Evolutionary conservation across 2,329 filamentous ascomycete genomes (phyloP), one percentile per base, ranked within the genome.

Genomic region (Westerdykella aurantiaca): DNA sequence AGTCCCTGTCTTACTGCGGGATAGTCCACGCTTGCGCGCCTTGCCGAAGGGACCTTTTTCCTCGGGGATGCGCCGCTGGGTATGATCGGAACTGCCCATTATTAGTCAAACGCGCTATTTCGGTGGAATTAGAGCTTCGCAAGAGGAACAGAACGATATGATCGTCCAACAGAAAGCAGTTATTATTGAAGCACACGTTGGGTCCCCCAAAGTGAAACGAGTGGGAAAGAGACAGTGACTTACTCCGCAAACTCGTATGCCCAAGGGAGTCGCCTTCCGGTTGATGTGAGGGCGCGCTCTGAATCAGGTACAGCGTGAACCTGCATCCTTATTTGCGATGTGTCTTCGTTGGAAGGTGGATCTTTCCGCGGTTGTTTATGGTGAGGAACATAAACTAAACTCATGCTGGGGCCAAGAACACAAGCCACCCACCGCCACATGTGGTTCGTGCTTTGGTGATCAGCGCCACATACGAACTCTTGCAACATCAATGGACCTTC

Each of bases 261-360:
- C 79, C 79, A 83, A n/a, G 81, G 80, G 39, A 84, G 60, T 42
- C 72, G 69, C 53, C 78, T 76, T 39, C 80, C 80, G 39, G 75
- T 74, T 42, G 76, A 73, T 57, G 82, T 79, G 56, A 73, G 71
- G 25, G 78, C 79, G 56, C 79, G 76, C 64, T 83, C 81, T 53
- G 78, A 73, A 42, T 78, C 77, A 29, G 80, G 79, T 10, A 84
- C 80, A 25, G 78, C 78, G 63, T 84, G 80, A 41, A 83, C 79
- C 64, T 84, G 80, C 77, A 83, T 83, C 44, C 68, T 69, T 23
- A 46, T 48, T 25, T 41, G 34, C 13, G 29, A 31, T 29, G 5
- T 35, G 33, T 18, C n/a, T 9, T 35, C 11, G 48, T 38, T 18
- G 31, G 33, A 10, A 39, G 39, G 31, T 34, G 25, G 37, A 43